Conservation (phyloP, 2,329 filamentous ascomycete genomes). For the Penicillium sp. region DNA sequence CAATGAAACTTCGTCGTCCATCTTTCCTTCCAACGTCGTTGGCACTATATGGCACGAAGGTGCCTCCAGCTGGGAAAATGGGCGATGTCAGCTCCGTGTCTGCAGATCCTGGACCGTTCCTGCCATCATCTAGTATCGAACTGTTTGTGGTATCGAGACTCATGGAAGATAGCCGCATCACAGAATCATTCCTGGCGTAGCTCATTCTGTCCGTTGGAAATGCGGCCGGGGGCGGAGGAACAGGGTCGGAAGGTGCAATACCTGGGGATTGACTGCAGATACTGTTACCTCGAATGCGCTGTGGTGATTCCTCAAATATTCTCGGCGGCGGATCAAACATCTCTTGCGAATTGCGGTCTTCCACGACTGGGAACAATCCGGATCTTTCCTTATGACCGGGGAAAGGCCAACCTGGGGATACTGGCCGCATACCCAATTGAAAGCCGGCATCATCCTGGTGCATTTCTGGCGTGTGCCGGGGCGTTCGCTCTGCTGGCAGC, state of each 20-base stretch:
- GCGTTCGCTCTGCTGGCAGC: slow-evolving; percentile 36
- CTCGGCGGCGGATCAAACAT: slow-evolving; percentile 22
- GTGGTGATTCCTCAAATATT: slow-evolving; percentile 22
- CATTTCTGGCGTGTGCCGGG: slow-evolving; percentile 35
- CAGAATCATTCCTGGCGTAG: slow-evolving; percentile 34
- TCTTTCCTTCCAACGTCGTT: slow-evolving; percentile 35
- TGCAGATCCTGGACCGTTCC: slow-evolving; percentile 23
- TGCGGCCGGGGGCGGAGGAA: slow-evolving; percentile 33
- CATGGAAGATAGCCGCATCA: slow-evolving; percentile 33
- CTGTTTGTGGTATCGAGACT: slow-evolving; percentile 39
- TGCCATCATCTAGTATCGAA: slow-evolving; percentile 35
- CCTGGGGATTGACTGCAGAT: slow-evolving; percentile 35
- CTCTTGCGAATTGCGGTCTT: slow-evolving; percentile 18
- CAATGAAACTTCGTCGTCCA: slow-evolving; percentile 28
- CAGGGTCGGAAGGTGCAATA: slow-evolving; percentile 32
- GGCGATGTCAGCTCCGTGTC: slow-evolving; percentile 32
- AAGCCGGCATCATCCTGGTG: slow-evolving; percentile 22
- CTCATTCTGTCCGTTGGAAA: slow-evolving; percentile 31
- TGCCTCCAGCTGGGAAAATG: slow-evolving; percentile 31
- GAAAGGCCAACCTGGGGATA: slow-evolving; percentile 32
- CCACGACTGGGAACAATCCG: slow-evolving; percentile 23
- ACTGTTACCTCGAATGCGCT: slow-evolving; percentile 30
- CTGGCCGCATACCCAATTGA: slow-evolving; percentile 25
- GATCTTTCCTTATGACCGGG: slow-evolving; percentile 22
- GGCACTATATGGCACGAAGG: slow-evolving; percentile 36